phyloP scores from a whole-genome alignment of 129 eudicot genomes.

The Chrysanthemum seticuspe region DNA sequence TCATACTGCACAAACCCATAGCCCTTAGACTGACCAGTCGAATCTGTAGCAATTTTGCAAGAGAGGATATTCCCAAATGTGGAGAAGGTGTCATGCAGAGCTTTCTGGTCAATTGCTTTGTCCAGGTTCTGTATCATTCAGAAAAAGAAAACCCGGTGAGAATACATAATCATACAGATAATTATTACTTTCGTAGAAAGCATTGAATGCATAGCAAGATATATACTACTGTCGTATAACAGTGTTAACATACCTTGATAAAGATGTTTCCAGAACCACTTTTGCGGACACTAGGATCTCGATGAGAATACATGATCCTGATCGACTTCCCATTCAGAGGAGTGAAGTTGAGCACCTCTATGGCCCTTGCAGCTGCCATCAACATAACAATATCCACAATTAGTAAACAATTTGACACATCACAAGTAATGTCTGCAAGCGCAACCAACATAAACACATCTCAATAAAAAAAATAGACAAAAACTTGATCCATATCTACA shows the following conservation, averaged over 20 bases:
- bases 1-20: conserved; percentile 97
- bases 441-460: no score
- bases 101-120: conserved; percentile 86
- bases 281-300: conserved; percentile 74
- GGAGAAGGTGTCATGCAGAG: conserved; percentile 80
- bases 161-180: background rate
- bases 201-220: background rate
- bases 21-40: conserved; percentile 82
- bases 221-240: no score
- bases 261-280: conserved; percentile 86
- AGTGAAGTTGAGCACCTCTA: conserved; percentile 75
- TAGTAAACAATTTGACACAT: background rate
- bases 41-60: conserved; percentile 85
- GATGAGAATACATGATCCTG: conserved; percentile 87
- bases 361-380: conserved; percentile 75
- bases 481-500: no score
- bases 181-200: background rate
- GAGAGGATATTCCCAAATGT: conserved; percentile 80
- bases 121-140: conserved; percentile 64
- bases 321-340: conserved; percentile 82
- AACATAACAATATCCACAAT: conserved; percentile 4
- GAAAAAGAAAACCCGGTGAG: background rate
- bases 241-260: conserved; percentile 57
- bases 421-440: no score
- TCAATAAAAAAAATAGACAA: no score